Percentiles rank a stretch among this genome's conserved stretches.
Evolutionary conservation across 2,329 filamentous ascomycete species (phyloP).

Genomic region (Aspergillus eucalypticola): DNA sequence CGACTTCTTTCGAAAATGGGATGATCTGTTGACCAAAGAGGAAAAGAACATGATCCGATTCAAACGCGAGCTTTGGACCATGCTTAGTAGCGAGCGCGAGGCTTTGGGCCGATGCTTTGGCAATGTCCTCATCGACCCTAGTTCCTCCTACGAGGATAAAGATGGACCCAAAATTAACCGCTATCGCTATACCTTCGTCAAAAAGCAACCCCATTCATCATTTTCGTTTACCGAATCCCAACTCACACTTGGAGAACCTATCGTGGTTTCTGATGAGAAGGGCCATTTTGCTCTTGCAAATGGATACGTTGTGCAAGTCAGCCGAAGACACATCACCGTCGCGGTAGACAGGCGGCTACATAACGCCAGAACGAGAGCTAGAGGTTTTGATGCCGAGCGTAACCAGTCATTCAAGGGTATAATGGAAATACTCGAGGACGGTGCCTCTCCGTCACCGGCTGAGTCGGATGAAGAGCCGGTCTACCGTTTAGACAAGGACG

Average conservation of each 20-base stretch:
- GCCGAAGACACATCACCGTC: constrained; percentile 75
- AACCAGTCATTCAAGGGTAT: constrained; percentile 91
- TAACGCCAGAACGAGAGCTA: constrained; percentile 73
- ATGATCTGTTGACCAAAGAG: constrained; percentile 87
- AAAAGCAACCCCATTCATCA: constrained; percentile 59
- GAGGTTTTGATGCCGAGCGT: constrained; percentile 70
- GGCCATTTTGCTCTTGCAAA: constrained; percentile 94
- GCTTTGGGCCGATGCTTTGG: constrained; percentile 87
- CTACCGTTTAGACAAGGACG: constrained; percentile 93
- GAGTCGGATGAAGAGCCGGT: constrained; percentile 54
- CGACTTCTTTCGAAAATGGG: constrained; percentile 93
- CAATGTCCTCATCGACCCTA: constrained; percentile 79
- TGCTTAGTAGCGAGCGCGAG: constrained; percentile 86
- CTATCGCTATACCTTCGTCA: constrained; percentile 81
- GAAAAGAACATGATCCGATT: constrained; percentile 87
- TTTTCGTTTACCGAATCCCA: constrained; percentile 94
- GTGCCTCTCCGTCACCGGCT: constrained; percentile 31
- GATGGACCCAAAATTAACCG: constrained; percentile 83
- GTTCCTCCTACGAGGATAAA: constrained; percentile 68
- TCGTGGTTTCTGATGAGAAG: constrained; percentile 93
- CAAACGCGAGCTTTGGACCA: constrained; percentile 90
- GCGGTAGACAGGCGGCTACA: constrained; percentile 88
- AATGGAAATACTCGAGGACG: constrained; percentile 74
- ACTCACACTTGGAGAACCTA: constrained; percentile 79
- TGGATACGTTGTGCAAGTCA: constrained; percentile 80